Evolutionary conservation across 2,329 filamentous ascomycete species (phyloP).

Genomic region (Venturiaceae sp.): DNA sequence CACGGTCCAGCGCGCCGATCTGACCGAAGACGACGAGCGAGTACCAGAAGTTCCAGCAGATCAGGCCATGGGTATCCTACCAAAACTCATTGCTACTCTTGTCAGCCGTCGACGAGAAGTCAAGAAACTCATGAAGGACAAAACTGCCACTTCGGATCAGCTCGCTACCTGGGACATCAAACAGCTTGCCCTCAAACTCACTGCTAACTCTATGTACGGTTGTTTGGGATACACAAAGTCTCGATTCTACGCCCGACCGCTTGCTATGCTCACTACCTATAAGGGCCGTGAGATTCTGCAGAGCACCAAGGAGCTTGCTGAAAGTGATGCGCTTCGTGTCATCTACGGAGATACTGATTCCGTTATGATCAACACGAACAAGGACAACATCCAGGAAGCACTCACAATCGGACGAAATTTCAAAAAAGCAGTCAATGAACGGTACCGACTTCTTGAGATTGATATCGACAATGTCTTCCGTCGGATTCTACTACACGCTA

Average conservation of each 20-base stretch:
- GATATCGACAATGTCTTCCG: conserved; percentile 98
- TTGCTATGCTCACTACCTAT: conserved; percentile 92
- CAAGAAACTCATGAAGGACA: conserved; percentile 95
- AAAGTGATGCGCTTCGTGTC: conserved; percentile 82
- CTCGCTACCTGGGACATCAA: conserved; percentile 96
- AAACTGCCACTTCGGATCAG: conserved; percentile 73
- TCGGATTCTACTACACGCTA: conserved; percentile 84
- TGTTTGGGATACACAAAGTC: conserved; percentile 96
- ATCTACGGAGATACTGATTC: conserved; percentile 99
- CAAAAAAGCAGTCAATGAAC: conserved; percentile 88
- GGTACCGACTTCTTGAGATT: conserved; percentile 87
- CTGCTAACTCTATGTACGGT: conserved; percentile 99
- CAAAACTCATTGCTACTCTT: conserved; percentile 81
- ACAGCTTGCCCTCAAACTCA: conserved; percentile 91
- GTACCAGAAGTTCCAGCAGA: conserved; percentile 79
- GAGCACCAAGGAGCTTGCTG: conserved; percentile 91
- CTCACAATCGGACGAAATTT: conserved; percentile 89
- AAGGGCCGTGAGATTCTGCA: conserved; percentile 96
- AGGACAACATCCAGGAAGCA: conserved; percentile 83
- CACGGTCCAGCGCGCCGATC: conserved; percentile 69
- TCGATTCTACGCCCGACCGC: conserved; percentile 88
- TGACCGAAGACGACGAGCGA: conserved; percentile 64
- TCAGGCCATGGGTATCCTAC: conserved; percentile 75
- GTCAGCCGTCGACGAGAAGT: conserved; percentile 84
- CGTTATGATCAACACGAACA: conserved; percentile 99